Percentiles rank a stretch among this genome's conserved stretches.
Conservation (phyloP, 176 grass and related monocot species). For the Coix lacrymajobi region DNA sequence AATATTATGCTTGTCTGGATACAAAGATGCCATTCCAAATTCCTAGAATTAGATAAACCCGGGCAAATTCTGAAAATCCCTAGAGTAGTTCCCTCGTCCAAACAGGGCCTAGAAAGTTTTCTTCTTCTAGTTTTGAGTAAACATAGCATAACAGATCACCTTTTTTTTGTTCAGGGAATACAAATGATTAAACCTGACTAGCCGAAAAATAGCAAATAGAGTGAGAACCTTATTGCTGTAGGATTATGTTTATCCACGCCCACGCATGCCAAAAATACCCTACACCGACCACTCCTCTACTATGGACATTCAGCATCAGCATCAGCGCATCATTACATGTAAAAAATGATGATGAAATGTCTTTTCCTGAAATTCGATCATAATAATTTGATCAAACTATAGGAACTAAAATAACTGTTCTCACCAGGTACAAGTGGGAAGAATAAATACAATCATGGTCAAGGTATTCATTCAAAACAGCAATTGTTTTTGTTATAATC, state of each 20-base stretch:
- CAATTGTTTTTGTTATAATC: constrained; percentile 14
- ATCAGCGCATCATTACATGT: background rate
- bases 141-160: background rate
- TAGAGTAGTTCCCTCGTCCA: background rate
- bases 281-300: background rate
- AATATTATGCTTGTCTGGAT: background rate
- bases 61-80: background rate
- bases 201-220: background rate
- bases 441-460: background rate
- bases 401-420: background rate
- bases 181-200: background rate
- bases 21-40: background rate
- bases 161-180: background rate
- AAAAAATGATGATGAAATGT: background rate
- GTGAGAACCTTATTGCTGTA: constrained; percentile 10
- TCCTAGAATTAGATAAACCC: background rate
- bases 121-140: no score
- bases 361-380: constrained; percentile 2
- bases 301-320: background rate
- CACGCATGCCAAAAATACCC: background rate
- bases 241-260: background rate
- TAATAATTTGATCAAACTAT: background rate
- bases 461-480: background rate
- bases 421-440: background rate
- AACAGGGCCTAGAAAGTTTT: background rate